Evolutionary conservation across 139 green algal species (phyloP), one percentile per base, ranked within the genome.

Genomic region (Ettlia oleoabundans): DNA sequence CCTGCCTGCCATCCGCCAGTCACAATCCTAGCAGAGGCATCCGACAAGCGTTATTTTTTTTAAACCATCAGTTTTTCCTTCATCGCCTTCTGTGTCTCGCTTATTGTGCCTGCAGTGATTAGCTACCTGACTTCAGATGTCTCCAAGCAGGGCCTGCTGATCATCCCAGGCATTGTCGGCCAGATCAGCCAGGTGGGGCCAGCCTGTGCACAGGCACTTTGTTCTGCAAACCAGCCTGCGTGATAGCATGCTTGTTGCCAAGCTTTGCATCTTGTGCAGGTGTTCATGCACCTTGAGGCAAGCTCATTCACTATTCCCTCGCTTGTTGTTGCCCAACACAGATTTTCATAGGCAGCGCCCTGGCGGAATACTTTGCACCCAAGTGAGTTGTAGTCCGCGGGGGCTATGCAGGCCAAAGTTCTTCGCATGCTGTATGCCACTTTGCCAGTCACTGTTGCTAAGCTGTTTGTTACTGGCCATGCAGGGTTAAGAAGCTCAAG

Each of bases 271-370:
- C n/a, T n/a, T n/a, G n/a, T n/a, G n/a, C n/a, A n/a, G n/a, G n/a
- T n/a, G n/a, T n/a, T n/a, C n/a, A n/a, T n/a, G n/a, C n/a, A n/a
- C n/a, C 24, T 26, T 64, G 4, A 5, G 4, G 53, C 53, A 22
- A 4, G 53, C 8, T 22, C 53, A 4, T 64, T 22, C 3, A 22
- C n/a, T 15, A 19, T 15, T 61, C 53, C 53, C n/a, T 22, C 33
- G 58, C 58, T 37, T 41, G 88, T 94, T 24, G 71, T 92, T 13
- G 91, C 89, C 3, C 91, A 94, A 86, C 76, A 93, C 9, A n/a
- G n/a, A 78, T 86, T 32, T 84, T 86, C 62, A 84, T 86, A 6
- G 82, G 82, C 7, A 52, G 37, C 35, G 81, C 47, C 4, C 72
- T 85, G 26, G 80, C 68, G 1, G 7, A 38, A 6, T 21, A 10